These are phyloP conservation scores for Galerina marginata DNA, from an alignment of 768 basidiomycete species.

Conservation along the genomic window DNA sequence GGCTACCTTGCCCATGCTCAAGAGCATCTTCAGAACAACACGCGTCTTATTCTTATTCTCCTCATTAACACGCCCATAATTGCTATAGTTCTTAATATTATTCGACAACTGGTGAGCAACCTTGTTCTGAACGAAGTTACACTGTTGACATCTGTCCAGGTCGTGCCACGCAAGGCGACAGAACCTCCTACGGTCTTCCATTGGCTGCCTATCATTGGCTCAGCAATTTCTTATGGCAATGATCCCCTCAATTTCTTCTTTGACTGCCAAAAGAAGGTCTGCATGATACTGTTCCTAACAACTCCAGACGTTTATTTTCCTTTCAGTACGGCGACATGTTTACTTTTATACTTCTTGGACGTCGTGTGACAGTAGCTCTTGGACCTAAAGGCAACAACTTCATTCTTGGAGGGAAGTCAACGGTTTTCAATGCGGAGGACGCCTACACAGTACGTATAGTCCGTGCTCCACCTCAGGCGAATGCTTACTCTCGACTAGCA, in stretches of 20 bases:
- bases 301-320: neutral
- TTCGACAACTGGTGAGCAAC: slow-evolving; percentile 77
- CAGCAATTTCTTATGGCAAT: slow-evolving; percentile 87
- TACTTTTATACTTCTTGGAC: slow-evolving; percentile 90
- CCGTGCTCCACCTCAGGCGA: neutral
- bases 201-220: slow-evolving; percentile 89
- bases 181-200: slow-evolving; percentile 94
- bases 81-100: slow-evolving; percentile 72
- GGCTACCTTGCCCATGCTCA: slow-evolving; percentile 49
- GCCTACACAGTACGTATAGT: slow-evolving; percentile 78
- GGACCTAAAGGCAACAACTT: slow-evolving; percentile 94
- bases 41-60: slow-evolving; percentile 47
- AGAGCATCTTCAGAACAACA: slow-evolving; percentile 40
- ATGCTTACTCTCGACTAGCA: slow-evolving; percentile 53
- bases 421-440: slow-evolving; percentile 92
- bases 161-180: slow-evolving; percentile 69
- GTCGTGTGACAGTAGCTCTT: slow-evolving; percentile 88
- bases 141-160: slow-evolving; percentile 40
- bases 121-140: neutral
- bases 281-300: slow-evolving; percentile 6
- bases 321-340: slow-evolving; percentile 94
- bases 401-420: slow-evolving; percentile 91
- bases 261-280: slow-evolving; percentile 76
- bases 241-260: slow-evolving; percentile 92
- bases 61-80: slow-evolving; percentile 74